Evolutionary conservation across 305 asterid genomes (phyloP), one percentile per base, ranked within the genome.

Genomic region (Lippia alba): DNA sequence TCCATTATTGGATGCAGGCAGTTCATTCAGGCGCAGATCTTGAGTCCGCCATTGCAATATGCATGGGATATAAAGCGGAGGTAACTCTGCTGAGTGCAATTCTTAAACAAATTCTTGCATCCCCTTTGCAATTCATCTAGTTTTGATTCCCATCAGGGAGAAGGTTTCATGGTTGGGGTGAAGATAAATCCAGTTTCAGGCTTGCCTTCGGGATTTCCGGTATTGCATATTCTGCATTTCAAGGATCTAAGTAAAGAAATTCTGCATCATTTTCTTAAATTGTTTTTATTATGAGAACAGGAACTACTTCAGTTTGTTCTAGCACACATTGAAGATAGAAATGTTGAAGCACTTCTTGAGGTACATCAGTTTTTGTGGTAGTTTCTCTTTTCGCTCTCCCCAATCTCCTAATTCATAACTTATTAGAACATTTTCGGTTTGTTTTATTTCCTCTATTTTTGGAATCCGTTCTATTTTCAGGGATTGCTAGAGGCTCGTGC

Each of bases 1-100:
- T 65, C 46, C 53, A 48, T 50, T 69, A 66, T 58, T 64, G 20
- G 12, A 20, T 78, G 83, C 94, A 95, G 99, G 99, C 99, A 15
- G 99, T 95, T 80, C 99, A 95, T 86, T 95, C 99, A 76, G 99
- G 99, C 32, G 98, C 99, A 65, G 98, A 95, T 88, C 96, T 95
- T 63, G 99, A 95, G 77, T 88, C 97, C 67, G 97, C 99, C 58
- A 83, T 92, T 67, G 79, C 95, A 73, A 95, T 89, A 81, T 95
- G 99, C 89, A 86, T 88, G 93, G 99, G 99, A 62, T 95, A 95
- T 83, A 93, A 45, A 70, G 75, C 89, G 17, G 89, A 91, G 98
- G 99, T 95, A 84, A 78, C 66, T 66, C 48, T 61, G 39, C 59
- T 66, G 64, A 69, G 39, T 56, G 24, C 64, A 50, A 53, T 67